Percentiles rank a stretch among this genome's conserved stretches.
Evolutionary conservation across 768 basidiomycete species (phyloP).

Genomic region (Cystobasidium tubakii): DNA sequence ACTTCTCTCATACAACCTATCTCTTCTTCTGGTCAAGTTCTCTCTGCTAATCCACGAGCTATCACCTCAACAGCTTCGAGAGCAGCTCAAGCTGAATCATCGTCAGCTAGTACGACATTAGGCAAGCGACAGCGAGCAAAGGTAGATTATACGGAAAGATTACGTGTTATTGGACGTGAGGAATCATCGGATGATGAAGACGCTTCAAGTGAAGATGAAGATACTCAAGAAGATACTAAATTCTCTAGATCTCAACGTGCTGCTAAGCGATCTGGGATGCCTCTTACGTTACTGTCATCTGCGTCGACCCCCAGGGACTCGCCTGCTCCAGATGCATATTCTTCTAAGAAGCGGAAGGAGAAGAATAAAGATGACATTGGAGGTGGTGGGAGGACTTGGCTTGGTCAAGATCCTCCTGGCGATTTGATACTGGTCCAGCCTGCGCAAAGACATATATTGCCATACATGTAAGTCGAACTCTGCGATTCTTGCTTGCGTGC

Average conservation of each 20-base stretch:
- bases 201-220: conserved; percentile 61
- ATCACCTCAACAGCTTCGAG: conserved; percentile 47
- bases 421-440: conserved; percentile 64
- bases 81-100: conserved; percentile 42
- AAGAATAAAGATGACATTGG: conserved; percentile 55
- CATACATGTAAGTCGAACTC: conserved; percentile 58
- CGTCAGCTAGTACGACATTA: conserved; percentile 19
- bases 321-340: conserved; percentile 48
- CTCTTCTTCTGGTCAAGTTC: conserved; percentile 49
- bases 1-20: conserved; percentile 88
- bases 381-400: conserved; percentile 69
- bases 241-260: conserved; percentile 67
- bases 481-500: neutral
- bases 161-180: conserved; percentile 45
- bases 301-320: conserved; percentile 52
- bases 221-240: conserved; percentile 71
- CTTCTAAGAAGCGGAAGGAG: conserved; percentile 49
- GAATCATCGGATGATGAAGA: conserved; percentile 54
- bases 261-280: conserved; percentile 53
- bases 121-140: conserved; percentile 54
- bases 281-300: conserved; percentile 54
- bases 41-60: neutral
- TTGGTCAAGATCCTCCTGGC: conserved; percentile 76
- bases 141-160: conserved; percentile 80
- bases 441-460: conserved; percentile 63